Evolutionary conservation across 495 filamentous ascomycete species (phyloP).

Genomic region (Aspergillus haitiensis): DNA sequence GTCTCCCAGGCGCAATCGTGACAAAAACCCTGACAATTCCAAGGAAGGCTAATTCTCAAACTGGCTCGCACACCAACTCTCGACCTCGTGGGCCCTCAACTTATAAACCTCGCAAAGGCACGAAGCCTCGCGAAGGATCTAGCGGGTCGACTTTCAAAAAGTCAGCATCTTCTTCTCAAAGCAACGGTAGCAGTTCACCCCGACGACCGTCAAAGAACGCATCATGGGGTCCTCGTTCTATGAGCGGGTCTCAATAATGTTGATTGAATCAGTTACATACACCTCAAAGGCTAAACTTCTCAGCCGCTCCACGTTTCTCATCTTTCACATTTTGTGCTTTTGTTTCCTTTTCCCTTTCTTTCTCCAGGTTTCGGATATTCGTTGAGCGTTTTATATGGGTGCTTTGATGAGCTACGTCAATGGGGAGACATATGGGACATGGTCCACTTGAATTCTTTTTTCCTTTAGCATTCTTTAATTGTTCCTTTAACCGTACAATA

Average conservation of each 20-base stretch:
- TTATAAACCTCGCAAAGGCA: constrained; percentile 39
- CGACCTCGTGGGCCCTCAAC: constrained; percentile 33
- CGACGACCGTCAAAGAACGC: constrained; percentile 35
- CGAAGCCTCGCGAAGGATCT: constrained; percentile 36
- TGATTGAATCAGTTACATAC: constrained; percentile 6
- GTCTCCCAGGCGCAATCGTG: constrained; percentile 37
- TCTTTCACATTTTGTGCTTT: constrained; percentile 11
- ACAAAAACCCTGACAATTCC: constrained; percentile 34
- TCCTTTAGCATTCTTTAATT: constrained; percentile 26
- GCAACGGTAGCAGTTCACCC: constrained; percentile 28
- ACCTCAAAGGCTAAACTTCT: constrained; percentile 10
- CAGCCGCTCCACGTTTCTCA: constrained; percentile 12
- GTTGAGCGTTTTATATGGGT: constrained; percentile 29
- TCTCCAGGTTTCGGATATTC: constrained; percentile 26
- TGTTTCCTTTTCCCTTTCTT: constrained; percentile 11
- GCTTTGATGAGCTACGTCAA: constrained; percentile 30
- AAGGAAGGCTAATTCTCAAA: constrained; percentile 31
- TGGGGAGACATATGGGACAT: constrained; percentile 21
- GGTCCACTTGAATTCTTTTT: constrained; percentile 22
- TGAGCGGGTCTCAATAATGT: constrained; percentile 27
- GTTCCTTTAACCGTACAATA: constrained; percentile 26
- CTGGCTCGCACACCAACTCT: constrained; percentile 16
- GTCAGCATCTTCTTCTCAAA: constrained; percentile 28
- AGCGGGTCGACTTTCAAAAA: constrained; percentile 31
- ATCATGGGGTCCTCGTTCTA: constrained; percentile 35